phyloP scores from a whole-genome alignment of 768 basidiomycete species.

The Tricholomella constricta region DNA sequence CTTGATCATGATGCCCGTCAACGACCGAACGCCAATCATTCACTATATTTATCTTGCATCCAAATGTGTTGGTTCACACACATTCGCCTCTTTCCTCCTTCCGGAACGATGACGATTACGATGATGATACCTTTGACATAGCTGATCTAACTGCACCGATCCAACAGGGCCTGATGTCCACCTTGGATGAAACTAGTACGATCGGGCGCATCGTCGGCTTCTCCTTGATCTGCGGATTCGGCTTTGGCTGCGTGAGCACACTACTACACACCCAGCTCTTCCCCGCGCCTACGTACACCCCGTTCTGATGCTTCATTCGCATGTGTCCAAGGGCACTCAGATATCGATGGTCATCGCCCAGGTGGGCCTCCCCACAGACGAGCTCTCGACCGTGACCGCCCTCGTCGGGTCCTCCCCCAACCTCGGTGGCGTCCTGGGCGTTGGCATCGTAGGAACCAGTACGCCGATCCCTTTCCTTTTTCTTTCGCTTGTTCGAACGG shows the following conservation, averaged over 20 bases:
- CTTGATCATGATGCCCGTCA: neutral
- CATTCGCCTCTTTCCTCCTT: neutral
- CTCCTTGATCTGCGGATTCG: constrained; percentile 22
- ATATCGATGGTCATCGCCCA: constrained; percentile 25
- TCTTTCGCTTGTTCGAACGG: no score
- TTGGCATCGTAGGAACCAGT: constrained; percentile 27
- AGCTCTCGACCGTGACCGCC: constrained; percentile 27
- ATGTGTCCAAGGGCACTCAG: constrained; percentile 23
- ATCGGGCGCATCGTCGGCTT: constrained; percentile 23
- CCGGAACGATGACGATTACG: no score
- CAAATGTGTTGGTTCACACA: no score
- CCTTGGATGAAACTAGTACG: constrained; percentile 22
- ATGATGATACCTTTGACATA: no score
- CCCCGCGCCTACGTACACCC: no score
- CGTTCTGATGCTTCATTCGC: no score
- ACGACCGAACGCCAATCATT: neutral
- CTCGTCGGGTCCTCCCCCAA: constrained; percentile 20
- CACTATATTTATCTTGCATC: neutral
- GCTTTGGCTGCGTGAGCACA: constrained; percentile 24
- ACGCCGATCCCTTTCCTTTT: constrained; percentile 4
- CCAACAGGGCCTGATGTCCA: constrained; percentile 24
- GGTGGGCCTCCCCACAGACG: constrained; percentile 22
- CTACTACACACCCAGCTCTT: neutral
- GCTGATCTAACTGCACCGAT: no score
- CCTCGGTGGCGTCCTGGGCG: constrained; percentile 27